Evolutionary conservation across 352 stramenopile species (phyloP).

Genomic region (Phytopythium helicoides): DNA sequence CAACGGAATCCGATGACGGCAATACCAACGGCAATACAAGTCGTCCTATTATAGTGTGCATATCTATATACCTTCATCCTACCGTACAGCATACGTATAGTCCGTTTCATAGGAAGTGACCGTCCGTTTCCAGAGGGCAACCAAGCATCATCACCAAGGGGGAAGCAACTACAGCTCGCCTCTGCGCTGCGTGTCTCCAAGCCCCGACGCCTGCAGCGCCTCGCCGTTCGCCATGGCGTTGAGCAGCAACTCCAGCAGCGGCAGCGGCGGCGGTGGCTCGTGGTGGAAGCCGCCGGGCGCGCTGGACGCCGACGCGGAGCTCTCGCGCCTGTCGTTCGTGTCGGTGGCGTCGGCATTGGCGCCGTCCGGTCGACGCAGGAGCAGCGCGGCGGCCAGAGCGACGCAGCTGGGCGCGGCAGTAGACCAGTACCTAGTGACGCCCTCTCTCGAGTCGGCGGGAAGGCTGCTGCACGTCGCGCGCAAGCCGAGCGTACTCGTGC

Average conservation of each 20-base stretch:
- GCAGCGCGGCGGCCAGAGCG: conserved; percentile 12
- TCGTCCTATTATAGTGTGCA: neutral
- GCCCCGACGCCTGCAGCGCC: no score
- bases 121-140: no score
- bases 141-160: no score
- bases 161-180: no score
- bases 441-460: conserved; percentile 23
- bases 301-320: conserved; percentile 37
- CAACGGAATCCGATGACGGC: conserved; percentile 1
- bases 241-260: conserved; percentile 7
- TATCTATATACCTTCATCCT: neutral
- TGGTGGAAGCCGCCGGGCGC: conserved; percentile 39
- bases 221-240: conserved; percentile 9
- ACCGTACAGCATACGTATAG: neutral
- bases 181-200: no score
- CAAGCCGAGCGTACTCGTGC: conserved; percentile 30
- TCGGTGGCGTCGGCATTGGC: conserved; percentile 15
- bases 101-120: no score
- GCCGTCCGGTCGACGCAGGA: conserved; percentile 13
- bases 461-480: conserved; percentile 44
- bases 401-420: conserved; percentile 34
- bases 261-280: conserved; percentile 10
- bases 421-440: conserved; percentile 36
- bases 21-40: neutral
- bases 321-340: conserved; percentile 33